Evolutionary conservation across 2,329 filamentous ascomycete species (phyloP).

Genomic region (Botrytis elliptica): DNA sequence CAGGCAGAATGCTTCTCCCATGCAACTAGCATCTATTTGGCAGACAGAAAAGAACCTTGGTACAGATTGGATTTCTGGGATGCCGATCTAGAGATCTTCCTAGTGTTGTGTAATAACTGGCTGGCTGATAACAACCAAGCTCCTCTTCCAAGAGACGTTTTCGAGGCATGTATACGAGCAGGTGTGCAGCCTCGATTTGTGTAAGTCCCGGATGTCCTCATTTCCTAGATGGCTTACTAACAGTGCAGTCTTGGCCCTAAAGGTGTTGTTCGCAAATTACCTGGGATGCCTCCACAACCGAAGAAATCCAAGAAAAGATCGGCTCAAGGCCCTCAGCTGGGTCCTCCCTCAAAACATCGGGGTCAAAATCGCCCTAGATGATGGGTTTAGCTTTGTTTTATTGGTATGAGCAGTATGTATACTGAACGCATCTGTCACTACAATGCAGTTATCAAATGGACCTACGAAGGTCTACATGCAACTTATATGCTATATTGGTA

Average conservation of each 20-base stretch:
- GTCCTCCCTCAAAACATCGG: slow-evolving; percentile 9
- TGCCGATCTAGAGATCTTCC: slow-evolving; percentile 4
- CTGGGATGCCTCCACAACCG: neutral
- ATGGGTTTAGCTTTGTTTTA: neutral
- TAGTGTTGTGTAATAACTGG: neutral
- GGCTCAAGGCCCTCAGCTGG: neutral
- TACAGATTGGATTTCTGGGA: slow-evolving; percentile 14
- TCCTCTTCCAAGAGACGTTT: neutral
- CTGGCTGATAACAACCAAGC: neutral
- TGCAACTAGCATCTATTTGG: neutral
- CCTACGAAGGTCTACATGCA: neutral
- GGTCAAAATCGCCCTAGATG: neutral
- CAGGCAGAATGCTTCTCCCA: slow-evolving; percentile 2
- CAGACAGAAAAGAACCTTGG: slow-evolving; percentile 15
- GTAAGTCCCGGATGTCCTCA: neutral
- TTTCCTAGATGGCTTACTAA: neutral
- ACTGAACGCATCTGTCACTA: neutral
- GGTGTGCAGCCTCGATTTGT: slow-evolving; percentile 15
- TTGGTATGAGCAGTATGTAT: neutral
- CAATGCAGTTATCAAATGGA: neutral
- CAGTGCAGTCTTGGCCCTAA: neutral
- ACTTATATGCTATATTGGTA: too few species aligned
- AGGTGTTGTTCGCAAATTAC: slow-evolving; percentile 2
- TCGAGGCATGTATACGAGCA: neutral
- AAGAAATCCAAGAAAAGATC: neutral